A percentile compares a stretch with the other conserved stretches of the same genome.
These are phyloP conservation scores for Botrytis tulipae DNA, from an alignment of 2,329 filamentous ascomycete genomes.

Conservation along the genomic window DNA sequence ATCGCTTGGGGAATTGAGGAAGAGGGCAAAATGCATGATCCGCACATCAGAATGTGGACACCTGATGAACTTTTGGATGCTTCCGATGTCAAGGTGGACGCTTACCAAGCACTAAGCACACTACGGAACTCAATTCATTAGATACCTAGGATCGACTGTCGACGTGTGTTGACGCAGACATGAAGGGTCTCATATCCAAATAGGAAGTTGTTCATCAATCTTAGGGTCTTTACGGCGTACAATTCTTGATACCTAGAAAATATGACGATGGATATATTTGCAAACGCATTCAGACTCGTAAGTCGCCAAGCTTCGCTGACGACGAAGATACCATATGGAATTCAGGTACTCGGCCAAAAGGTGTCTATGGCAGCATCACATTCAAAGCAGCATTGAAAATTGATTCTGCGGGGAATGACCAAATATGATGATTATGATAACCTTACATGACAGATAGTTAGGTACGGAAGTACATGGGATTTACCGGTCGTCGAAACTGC, in stretches of 20 bases:
- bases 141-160: not conserved
- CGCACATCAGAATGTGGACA: not conserved
- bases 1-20: not conserved
- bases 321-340: not conserved
- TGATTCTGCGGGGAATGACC: not conserved
- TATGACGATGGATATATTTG: conserved; percentile 1
- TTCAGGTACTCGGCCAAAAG: not conserved
- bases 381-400: not conserved
- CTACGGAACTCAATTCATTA: not conserved
- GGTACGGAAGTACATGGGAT: not conserved
- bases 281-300: conserved; percentile 7
- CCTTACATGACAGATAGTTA: no score
- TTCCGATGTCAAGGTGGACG: not conserved
- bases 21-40: no score
- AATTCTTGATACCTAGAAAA: not conserved
- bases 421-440: not conserved
- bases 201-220: not conserved
- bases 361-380: not conserved
- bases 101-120: not conserved
- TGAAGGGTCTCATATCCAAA: not conserved
- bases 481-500: not conserved
- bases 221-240: not conserved
- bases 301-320: conserved; percentile 5
- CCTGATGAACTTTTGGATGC: not conserved
- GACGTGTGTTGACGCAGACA: not conserved